These are phyloP conservation scores for Thymus mandschuricus DNA, from an alignment of 257 asterid genomes.

Conservation along the genomic window DNA sequence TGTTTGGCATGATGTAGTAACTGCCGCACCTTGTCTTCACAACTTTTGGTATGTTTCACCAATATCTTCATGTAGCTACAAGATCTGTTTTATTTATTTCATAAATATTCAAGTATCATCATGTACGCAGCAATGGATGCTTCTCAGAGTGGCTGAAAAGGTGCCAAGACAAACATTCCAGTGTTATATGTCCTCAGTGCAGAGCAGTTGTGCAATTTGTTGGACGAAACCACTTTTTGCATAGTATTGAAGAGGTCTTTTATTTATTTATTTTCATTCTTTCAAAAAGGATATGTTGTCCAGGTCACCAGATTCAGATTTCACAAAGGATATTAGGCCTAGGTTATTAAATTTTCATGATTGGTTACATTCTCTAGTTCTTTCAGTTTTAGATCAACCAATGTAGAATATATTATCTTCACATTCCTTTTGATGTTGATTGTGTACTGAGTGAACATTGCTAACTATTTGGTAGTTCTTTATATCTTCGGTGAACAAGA, in stretches of 20 bases:
- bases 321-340: conserved; percentile 1
- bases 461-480: background rate
- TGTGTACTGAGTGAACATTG: conserved; percentile 5
- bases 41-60: conserved; percentile 71
- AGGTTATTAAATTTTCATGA: conserved; percentile 15
- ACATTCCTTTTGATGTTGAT: background rate
- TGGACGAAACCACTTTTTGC: conserved; percentile 92
- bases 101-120: conserved; percentile 24
- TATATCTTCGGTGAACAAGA: background rate
- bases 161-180: conserved; percentile 71
- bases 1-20: conserved; percentile 97
- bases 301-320: background rate
- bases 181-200: conserved; percentile 88
- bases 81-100: background rate
- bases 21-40: conserved; percentile 97
- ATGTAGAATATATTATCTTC: too few relatives aligned
- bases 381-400: background rate
- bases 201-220: conserved; percentile 92
- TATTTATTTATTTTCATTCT: background rate
- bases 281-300: background rate
- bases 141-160: conserved; percentile 98
- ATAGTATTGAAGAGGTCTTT: conserved; percentile 85
- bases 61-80: conserved; percentile 25
- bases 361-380: conserved; percentile 22
- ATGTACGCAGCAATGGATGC: conserved; percentile 84